Evolutionary conservation across 176 grass and related monocot species (phyloP).

Genomic region (Oryza officinalis): DNA sequence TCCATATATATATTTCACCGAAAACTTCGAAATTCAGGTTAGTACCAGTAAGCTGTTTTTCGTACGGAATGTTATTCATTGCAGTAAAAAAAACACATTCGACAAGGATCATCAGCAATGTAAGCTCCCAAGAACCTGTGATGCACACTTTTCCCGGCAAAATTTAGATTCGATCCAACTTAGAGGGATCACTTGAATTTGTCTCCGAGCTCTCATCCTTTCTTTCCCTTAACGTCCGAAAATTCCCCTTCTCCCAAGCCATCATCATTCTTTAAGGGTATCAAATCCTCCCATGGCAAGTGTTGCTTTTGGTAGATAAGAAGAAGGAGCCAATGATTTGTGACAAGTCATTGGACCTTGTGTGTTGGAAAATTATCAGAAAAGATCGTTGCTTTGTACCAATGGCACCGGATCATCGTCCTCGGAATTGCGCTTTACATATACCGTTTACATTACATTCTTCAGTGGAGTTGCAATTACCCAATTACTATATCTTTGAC

Average conservation of each 20-base stretch:
- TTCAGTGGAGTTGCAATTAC: conserved; percentile 22
- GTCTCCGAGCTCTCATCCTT: conserved; percentile 57
- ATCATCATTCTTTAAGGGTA: conserved; percentile 32
- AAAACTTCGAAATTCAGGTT: background rate
- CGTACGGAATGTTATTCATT: background rate
- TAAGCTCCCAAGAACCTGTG: background rate
- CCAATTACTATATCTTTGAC: conserved; percentile 37
- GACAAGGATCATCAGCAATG: conserved; percentile 31
- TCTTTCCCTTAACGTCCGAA: conserved; percentile 49
- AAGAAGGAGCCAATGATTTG: conserved; percentile 53
- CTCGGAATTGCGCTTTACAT: conserved; percentile 9
- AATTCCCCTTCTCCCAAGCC: conserved; percentile 30
- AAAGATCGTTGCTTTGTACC: conserved; percentile 32
- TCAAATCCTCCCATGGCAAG: conserved; percentile 36
- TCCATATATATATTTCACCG: background rate
- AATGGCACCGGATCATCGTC: conserved; percentile 24
- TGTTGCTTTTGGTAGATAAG: conserved; percentile 43
- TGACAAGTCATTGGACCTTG: conserved; percentile 50
- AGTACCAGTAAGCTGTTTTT: background rate
- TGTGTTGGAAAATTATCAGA: conserved; percentile 1
- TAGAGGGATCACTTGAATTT: conserved; percentile 42
- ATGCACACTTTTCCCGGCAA: conserved; percentile 11
- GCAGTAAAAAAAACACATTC: background rate
- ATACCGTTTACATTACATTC: conserved; percentile 35
- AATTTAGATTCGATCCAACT: conserved; percentile 27